Evolutionary conservation across 2,329 filamentous ascomycete genomes (phyloP).

Genomic region (Myriosclerotinia duriaeana): DNA sequence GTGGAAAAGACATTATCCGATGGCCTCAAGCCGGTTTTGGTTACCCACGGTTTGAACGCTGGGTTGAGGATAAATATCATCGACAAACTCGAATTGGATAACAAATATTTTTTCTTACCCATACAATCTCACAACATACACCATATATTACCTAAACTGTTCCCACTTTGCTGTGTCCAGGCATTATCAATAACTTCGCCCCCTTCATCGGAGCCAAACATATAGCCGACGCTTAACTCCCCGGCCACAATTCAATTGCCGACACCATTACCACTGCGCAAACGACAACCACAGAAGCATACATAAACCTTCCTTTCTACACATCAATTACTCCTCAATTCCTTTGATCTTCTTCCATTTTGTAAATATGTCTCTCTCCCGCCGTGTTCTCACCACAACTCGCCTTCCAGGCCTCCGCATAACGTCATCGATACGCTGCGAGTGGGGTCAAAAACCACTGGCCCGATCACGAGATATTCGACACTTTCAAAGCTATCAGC

Average conservation of each 20-base stretch:
- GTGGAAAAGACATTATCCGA: constrained; percentile 25
- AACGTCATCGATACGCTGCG: constrained; percentile 14
- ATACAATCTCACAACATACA: not conserved
- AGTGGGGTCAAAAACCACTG: constrained; percentile 12
- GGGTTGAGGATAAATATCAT: not conserved
- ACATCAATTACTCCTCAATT: not conserved
- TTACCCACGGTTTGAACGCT: not conserved
- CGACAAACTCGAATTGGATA: not conserved
- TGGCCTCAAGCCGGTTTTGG: constrained; percentile 2
- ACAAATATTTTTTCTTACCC: not conserved
- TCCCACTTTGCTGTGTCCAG: not conserved
- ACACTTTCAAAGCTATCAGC: constrained; percentile 19
- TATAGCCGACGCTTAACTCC: constrained; percentile 13
- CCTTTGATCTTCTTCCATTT: not conserved
- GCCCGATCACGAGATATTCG: constrained; percentile 20
- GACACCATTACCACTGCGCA: not conserved
- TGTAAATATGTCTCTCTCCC: constrained; percentile 21
- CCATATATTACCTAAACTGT: not conserved
- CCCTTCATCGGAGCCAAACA: constrained; percentile 12
- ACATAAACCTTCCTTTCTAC: not conserved
- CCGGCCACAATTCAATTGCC: constrained; percentile 16
- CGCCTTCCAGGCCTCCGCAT: constrained; percentile 15
- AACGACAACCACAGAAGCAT: not conserved
- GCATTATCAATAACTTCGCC: not conserved
- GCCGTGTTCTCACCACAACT: constrained; percentile 17